Percentiles rank a stretch among this genome's conserved stretches.
Evolutionary conservation across 495 filamentous ascomycete genomes (phyloP).

Genomic region (Massariosphaeria phaeospora): DNA sequence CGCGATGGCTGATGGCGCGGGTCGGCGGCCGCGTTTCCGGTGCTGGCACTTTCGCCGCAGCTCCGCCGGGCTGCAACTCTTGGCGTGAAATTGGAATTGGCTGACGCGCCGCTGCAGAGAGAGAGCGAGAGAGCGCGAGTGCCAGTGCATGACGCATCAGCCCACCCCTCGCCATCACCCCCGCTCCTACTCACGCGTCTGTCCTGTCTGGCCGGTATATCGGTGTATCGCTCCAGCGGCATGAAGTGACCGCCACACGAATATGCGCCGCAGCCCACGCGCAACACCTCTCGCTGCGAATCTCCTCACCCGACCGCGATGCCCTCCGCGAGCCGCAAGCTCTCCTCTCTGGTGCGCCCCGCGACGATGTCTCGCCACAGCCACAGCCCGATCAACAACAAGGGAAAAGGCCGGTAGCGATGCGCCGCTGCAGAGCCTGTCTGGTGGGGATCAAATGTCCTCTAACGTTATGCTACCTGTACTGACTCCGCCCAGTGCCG

Average conservation of each 20-base stretch:
- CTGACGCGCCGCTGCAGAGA: too few species aligned
- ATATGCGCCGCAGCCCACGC: slow-evolving; percentile 24
- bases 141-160: too few species aligned
- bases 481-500: slow-evolving; percentile 43
- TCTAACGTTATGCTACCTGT: neutral
- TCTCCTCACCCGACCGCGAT: slow-evolving; percentile 9
- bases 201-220: neutral
- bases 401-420: slow-evolving; percentile 1
- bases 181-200: neutral
- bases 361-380: slow-evolving; percentile 23
- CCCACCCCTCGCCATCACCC: neutral
- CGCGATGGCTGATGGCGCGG: too few species aligned
- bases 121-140: too few species aligned
- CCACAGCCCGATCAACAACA: neutral
- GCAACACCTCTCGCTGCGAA: slow-evolving; percentile 11
- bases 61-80: too few species aligned
- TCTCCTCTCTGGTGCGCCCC: slow-evolving; percentile 10
- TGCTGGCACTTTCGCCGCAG: too few species aligned
- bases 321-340: neutral
- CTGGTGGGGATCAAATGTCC: slow-evolving; percentile 5
- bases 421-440: neutral
- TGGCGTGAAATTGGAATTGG: too few species aligned
- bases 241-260: slow-evolving; percentile 23
- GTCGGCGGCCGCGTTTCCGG: too few species aligned
- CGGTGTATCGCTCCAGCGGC: neutral